These are phyloP conservation scores for Pyricularia sp. DNA, from an alignment of 2,329 filamentous ascomycete genomes.

Conservation along the genomic window DNA sequence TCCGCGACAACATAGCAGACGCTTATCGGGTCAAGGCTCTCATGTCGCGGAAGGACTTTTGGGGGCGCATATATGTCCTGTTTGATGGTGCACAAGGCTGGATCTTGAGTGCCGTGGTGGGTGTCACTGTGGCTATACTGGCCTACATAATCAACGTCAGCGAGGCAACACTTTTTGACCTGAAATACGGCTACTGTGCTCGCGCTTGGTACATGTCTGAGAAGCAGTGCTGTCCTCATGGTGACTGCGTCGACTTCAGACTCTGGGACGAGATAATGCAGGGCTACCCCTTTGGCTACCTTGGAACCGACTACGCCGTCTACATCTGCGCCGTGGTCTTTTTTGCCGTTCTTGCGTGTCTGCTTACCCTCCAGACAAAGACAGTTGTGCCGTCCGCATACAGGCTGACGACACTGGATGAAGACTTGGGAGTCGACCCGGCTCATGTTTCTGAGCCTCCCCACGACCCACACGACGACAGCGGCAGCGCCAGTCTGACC, in stretches of 20 bases:
- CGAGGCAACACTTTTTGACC: conserved; percentile 78
- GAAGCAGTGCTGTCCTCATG: conserved; percentile 51
- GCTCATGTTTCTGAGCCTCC: conserved; percentile 23
- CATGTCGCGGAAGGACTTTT: conserved; percentile 71
- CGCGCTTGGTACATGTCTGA: conserved; percentile 64
- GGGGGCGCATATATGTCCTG: conserved; percentile 65
- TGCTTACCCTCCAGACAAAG: conserved; percentile 81
- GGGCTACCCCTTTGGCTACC: conserved; percentile 32
- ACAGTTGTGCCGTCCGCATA: conserved; percentile 87
- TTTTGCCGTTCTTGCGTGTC: conserved; percentile 64
- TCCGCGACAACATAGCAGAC: conserved; percentile 93
- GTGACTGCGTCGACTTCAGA: conserved; percentile 45
- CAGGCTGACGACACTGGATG: conserved; percentile 79
- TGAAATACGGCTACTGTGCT: conserved; percentile 80
- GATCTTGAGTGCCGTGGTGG: conserved; percentile 86
- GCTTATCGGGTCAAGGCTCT: conserved; percentile 81
- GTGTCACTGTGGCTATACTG: conserved; percentile 71
- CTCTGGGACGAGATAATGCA: conserved; percentile 43
- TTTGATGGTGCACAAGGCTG: conserved; percentile 90
- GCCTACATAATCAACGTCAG: conserved; percentile 86
- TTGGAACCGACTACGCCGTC: conserved; percentile 67
- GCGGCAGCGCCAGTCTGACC: conserved; percentile 23
- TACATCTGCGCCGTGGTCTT: conserved; percentile 65
- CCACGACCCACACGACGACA: conserved; percentile 25
- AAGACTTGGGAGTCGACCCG: conserved; percentile 71